phyloP scores from a whole-genome alignment of 169 alveolate species.

The Babesia caballi region DNA sequence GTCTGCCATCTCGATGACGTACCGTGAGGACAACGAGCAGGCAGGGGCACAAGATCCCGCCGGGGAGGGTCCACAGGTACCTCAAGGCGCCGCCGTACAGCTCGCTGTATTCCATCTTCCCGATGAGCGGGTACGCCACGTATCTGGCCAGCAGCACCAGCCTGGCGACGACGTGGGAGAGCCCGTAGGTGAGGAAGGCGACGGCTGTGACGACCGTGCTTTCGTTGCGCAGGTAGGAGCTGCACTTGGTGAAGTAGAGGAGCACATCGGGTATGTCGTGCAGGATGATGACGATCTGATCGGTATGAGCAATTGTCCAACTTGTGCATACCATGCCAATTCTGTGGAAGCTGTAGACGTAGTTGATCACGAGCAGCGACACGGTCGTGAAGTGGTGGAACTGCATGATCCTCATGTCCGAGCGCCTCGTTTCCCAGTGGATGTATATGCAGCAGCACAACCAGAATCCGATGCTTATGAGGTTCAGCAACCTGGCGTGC shows the following conservation, averaged over 20 bases:
- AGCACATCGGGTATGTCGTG: conserved; percentile 78
- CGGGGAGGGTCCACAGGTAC: conserved; percentile 48
- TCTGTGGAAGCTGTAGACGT: conserved; percentile 56
- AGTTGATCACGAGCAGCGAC: conserved; percentile 14
- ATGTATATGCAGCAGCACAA: conserved; percentile 46
- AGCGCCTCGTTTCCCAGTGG: conserved; percentile 63
- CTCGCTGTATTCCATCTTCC: conserved; percentile 27
- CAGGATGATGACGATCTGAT: conserved; percentile 57
- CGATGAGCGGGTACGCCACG: conserved; percentile 34
- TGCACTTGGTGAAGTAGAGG: conserved; percentile 61
- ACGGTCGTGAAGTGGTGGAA: conserved; percentile 63
- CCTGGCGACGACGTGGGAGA: conserved; percentile 47
- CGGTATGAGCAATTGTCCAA: neutral
- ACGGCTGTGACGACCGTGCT: neutral
- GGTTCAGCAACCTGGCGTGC: conserved; percentile 4
- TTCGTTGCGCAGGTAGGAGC: conserved; percentile 32
- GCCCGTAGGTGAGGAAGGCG: conserved; percentile 26
- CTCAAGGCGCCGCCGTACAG: conserved; percentile 27
- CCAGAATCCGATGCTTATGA: conserved; percentile 61
- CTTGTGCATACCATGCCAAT: conserved; percentile 33
- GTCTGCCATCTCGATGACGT: neutral
- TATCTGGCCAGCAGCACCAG: conserved; percentile 28
- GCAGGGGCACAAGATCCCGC: conserved; percentile 39
- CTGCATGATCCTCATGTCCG: conserved; percentile 54
- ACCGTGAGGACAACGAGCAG: conserved; percentile 44